Evolutionary conservation across 768 basidiomycete species (phyloP).

Genomic region (Termitomyces eurrhizus): DNA sequence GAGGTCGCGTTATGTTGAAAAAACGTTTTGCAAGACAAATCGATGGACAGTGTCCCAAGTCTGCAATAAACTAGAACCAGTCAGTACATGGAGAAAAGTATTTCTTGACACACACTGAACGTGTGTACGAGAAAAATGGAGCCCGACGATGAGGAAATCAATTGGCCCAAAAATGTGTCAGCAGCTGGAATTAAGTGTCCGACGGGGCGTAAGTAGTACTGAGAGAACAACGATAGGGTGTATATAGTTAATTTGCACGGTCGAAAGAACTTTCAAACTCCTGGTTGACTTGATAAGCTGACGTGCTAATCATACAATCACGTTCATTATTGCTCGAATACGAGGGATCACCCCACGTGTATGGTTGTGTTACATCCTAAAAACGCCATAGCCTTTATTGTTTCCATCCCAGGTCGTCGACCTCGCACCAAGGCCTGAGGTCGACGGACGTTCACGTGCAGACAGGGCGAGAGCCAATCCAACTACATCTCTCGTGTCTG

Average conservation of each 20-base stretch:
- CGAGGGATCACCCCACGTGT: neutral
- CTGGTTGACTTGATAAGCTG: neutral
- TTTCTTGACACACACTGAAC: neutral
- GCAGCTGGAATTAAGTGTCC: neutral
- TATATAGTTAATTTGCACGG: neutral
- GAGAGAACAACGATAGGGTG: neutral
- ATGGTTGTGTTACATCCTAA: slow-evolving; percentile 64
- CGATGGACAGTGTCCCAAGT: neutral
- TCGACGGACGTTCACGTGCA: slow-evolving; percentile 35
- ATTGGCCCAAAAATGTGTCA: neutral
- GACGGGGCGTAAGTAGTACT: neutral
- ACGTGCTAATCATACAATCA: neutral
- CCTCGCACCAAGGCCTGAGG: slow-evolving; percentile 9
- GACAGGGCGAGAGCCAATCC: slow-evolving; percentile 87
- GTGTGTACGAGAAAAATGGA: neutral
- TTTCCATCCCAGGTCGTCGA: slow-evolving; percentile 70
- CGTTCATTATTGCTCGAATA: neutral
- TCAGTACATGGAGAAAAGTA: neutral
- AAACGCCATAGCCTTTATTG: slow-evolving; percentile 78
- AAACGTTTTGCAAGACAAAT: neutral
- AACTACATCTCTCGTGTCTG: slow-evolving; percentile 84
- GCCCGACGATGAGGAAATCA: neutral
- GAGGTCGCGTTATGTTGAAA: neutral
- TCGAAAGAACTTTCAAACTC: neutral
- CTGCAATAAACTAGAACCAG: neutral